phyloP scores from a whole-genome alignment of 495 filamentous ascomycete genomes.

The Xylaria venustula region DNA sequence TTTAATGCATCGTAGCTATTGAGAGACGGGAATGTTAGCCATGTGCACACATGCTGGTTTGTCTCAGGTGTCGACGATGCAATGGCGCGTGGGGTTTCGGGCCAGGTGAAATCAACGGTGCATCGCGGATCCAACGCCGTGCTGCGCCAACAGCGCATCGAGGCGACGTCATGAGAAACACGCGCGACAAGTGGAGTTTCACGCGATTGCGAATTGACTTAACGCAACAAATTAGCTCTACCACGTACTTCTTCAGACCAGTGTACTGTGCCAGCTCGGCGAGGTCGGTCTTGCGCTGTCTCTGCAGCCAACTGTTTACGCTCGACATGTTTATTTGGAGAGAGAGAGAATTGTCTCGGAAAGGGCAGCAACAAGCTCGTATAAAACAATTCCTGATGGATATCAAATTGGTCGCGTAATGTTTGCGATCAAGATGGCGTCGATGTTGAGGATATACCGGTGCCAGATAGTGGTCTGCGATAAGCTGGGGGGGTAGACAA shows the following conservation, averaged over 20 bases:
- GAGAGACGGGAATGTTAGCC: conserved; percentile 25
- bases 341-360: background rate
- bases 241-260: conserved; percentile 68
- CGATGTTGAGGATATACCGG: conserved; percentile 8
- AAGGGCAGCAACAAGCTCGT: background rate
- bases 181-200: background rate
- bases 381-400: background rate
- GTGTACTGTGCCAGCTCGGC: conserved; percentile 69
- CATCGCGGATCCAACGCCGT: background rate
- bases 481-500: conserved; percentile 7
- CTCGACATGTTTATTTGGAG: conserved; percentile 36
- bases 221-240: too few relatives aligned
- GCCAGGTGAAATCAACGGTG: conserved; percentile 11
- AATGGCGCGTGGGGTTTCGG: conserved; percentile 14
- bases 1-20: conserved; percentile 67
- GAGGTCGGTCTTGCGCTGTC: conserved; percentile 82
- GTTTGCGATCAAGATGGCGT: conserved; percentile 34
- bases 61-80: conserved; percentile 14
- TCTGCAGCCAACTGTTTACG: conserved; percentile 68
- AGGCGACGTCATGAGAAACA: too few relatives aligned
- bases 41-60: conserved; percentile 13
- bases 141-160: background rate
- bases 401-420: conserved; percentile 28
- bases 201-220: background rate
- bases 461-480: conserved; percentile 19